These are phyloP conservation scores for Aspergillus latus DNA, from an alignment of 2,329 filamentous ascomycete species.

Conservation along the genomic window DNA sequence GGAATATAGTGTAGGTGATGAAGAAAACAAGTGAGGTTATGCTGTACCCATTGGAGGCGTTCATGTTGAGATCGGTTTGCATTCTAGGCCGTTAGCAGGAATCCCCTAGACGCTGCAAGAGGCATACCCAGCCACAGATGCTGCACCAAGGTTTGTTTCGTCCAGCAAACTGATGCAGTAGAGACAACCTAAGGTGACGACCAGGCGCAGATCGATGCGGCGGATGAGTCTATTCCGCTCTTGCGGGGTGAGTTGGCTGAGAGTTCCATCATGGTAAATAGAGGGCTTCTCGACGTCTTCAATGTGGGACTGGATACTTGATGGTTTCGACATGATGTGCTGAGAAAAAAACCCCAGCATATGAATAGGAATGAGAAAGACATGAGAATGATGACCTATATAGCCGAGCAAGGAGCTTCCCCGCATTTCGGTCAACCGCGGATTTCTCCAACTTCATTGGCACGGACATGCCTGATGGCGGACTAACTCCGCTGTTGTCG, in stretches of 20 bases:
- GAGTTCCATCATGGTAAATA: neutral
- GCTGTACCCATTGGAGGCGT: slow-evolving; percentile 19
- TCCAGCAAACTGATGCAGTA: slow-evolving; percentile 19
- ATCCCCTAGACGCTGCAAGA: too few species aligned
- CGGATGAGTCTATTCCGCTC: slow-evolving; percentile 4
- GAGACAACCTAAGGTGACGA: slow-evolving; percentile 12
- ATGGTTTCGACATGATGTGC: neutral
- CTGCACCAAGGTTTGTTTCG: slow-evolving; percentile 18
- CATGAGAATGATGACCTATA: neutral
- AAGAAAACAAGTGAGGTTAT: slow-evolving; percentile 62
- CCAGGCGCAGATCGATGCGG: slow-evolving; percentile 17
- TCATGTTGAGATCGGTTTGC: slow-evolving; percentile 17
- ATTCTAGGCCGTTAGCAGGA: slow-evolving; percentile 7
- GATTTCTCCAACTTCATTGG: neutral
- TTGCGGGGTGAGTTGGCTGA: neutral
- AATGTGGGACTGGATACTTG: neutral
- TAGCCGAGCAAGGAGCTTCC: neutral
- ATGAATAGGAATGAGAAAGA: too few species aligned
- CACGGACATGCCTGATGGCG: neutral
- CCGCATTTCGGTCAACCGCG: neutral
- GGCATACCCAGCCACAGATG: slow-evolving; percentile 18
- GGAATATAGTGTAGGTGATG: slow-evolving; percentile 69
- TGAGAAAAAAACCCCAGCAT: neutral
- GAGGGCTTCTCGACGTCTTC: neutral
- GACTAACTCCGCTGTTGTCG: neutral